phyloP scores from a whole-genome alignment of 257 asterid species.

The Solanum commersonii region DNA sequence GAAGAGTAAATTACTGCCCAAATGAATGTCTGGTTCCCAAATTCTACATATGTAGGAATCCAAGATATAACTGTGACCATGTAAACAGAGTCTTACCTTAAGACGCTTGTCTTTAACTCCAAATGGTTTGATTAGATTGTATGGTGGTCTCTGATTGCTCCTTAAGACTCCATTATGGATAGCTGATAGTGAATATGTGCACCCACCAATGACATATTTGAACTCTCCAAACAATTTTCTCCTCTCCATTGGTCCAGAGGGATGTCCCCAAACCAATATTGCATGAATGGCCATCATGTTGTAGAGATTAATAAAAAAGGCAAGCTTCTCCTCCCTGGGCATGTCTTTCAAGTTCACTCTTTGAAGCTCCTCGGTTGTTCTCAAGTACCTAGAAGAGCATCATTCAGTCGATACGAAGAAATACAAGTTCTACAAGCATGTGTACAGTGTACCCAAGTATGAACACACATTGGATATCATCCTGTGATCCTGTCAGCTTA shows the following conservation, averaged over 20 bases:
- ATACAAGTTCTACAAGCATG: background rate
- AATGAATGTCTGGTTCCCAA: background rate
- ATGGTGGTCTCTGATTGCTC: constrained; percentile 89
- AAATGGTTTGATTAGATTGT: constrained; percentile 69
- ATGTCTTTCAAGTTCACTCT: constrained; percentile 57
- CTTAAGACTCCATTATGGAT: constrained; percentile 76
- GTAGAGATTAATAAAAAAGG: constrained; percentile 76
- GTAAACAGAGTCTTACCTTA: constrained; percentile 29
- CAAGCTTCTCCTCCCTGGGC: constrained; percentile 78
- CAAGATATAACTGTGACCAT: background rate
- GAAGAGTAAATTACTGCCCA: background rate
- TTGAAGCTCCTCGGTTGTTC: constrained; percentile 86
- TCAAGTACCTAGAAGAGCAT: constrained; percentile 47
- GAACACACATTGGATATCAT: background rate
- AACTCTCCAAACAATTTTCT: constrained; percentile 70
- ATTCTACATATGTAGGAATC: background rate
- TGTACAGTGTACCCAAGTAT: background rate
- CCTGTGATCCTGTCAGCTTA: background rate
- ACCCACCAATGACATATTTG: constrained; percentile 89
- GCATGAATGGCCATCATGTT: constrained; percentile 75
- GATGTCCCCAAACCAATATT: constrained; percentile 65
- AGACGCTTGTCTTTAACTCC: constrained; percentile 51
- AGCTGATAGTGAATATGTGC: constrained; percentile 74
- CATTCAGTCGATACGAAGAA: background rate
- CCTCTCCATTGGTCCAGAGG: constrained; percentile 63